A percentile compares a stretch with the other conserved stretches of the same genome.
Conservation (phyloP, 257 asterid species). For the Solanum pinnatisectum region DNA sequence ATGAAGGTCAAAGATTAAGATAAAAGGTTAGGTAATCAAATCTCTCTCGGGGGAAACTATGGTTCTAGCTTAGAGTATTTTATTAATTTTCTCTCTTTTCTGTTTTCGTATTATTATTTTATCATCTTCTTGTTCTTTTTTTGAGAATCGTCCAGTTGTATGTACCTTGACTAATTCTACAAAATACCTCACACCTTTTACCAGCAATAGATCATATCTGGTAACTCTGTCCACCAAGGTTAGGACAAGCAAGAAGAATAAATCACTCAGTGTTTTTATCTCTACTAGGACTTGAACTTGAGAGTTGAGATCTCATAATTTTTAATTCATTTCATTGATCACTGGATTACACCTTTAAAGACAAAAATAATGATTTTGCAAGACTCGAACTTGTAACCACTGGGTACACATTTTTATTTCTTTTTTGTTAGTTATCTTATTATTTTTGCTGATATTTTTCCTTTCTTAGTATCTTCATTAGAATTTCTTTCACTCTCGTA, state of each 20-base stretch:
- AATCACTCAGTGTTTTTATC: background rate
- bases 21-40: background rate
- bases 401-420: background rate
- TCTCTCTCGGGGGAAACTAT: too few relatives aligned
- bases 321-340: background rate
- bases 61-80: background rate
- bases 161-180: background rate
- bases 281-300: background rate
- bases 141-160: too few relatives aligned
- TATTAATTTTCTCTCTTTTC: background rate
- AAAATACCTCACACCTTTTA: too few relatives aligned
- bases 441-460: background rate
- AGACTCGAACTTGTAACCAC: background rate
- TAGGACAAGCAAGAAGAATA: background rate
- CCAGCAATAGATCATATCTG: background rate
- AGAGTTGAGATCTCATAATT: background rate
- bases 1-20: too few relatives aligned
- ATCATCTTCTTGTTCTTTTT: too few relatives aligned
- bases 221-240: accelerated
- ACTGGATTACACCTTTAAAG: too few relatives aligned
- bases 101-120: too few relatives aligned
- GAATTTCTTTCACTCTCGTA: background rate
- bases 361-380: too few relatives aligned
- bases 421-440: background rate
- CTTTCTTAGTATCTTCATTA: background rate